Conservation (phyloP, 192 early-diverging fungal species). For the Umbelopsis ramanniana region DNA sequence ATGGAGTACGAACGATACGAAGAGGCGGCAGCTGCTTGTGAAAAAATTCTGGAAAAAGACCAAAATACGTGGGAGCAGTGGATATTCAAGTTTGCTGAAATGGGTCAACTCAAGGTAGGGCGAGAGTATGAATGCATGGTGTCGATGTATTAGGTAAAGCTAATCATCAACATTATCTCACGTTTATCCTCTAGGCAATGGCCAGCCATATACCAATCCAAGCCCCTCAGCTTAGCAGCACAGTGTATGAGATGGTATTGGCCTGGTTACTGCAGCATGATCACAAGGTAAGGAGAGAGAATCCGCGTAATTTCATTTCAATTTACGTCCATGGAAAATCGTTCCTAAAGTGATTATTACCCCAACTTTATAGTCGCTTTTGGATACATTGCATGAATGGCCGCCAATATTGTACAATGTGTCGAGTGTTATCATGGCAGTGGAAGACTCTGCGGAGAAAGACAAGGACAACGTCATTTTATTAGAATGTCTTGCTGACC, state of each 20-base stretch:
- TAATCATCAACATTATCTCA: background rate
- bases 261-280: conserved; percentile 70
- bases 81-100: conserved; percentile 88
- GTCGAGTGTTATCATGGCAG: conserved; percentile 72
- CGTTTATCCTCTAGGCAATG: conserved; percentile 55
- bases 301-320: conserved; percentile 8
- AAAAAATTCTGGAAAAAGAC: conserved; percentile 74
- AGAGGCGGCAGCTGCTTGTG: conserved; percentile 74
- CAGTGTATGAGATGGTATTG: conserved; percentile 90
- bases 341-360: background rate
- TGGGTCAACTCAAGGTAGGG: conserved; percentile 69
- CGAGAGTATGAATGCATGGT: background rate
- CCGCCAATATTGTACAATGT: conserved; percentile 79
- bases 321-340: background rate
- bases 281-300: conserved; percentile 52
- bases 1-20: conserved; percentile 62
- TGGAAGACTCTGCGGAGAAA: conserved; percentile 68
- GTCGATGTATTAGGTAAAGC: too few species aligned
- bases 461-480: conserved; percentile 63
- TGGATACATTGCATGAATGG: conserved; percentile 75
- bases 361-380: conserved; percentile 40
- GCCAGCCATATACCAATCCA: conserved; percentile 77
- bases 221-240: conserved; percentile 72
- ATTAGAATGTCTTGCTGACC: conserved; percentile 72
- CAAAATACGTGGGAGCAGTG: conserved; percentile 86